Evolutionary conservation across 305 asterid genomes (phyloP).

Genomic region (Solanum chacoense): DNA sequence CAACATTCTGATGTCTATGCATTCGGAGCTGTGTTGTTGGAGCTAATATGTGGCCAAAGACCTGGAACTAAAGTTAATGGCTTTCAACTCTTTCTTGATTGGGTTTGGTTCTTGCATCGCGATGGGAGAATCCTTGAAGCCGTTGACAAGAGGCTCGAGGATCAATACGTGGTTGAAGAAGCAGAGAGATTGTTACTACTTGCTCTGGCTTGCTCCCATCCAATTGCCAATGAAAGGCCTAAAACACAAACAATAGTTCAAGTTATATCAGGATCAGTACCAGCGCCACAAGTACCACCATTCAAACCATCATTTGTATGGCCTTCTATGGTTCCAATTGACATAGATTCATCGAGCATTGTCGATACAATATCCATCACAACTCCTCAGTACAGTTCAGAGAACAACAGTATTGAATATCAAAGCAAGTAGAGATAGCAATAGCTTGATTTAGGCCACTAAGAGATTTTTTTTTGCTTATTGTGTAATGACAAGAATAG

Average conservation of each 20-base stretch:
- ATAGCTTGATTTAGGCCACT: background rate
- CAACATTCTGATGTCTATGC: conserved; percentile 17
- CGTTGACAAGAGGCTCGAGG: conserved; percentile 4
- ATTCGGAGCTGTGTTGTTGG: conserved; percentile 21
- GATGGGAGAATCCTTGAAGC: conserved; percentile 6
- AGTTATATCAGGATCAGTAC: conserved; percentile 9
- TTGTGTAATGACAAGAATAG: background rate
- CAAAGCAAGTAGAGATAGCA: background rate
- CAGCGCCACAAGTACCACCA: conserved; percentile 17
- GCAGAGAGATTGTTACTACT: conserved; percentile 12
- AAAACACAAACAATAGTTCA: conserved; percentile 12
- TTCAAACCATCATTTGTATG: conserved; percentile 24
- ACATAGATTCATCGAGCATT: conserved; percentile 1
- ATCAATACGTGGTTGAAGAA: conserved; percentile 2
- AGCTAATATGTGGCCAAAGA: conserved; percentile 16
- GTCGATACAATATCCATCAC: conserved; percentile 2
- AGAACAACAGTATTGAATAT: background rate
- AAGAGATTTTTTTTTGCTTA: background rate
- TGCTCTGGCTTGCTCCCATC: conserved; percentile 22
- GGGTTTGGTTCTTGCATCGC: conserved; percentile 25
- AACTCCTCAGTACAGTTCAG: conserved; percentile 6
- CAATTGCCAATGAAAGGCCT: conserved; percentile 19
- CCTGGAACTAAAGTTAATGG: conserved; percentile 17
- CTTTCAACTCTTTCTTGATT: conserved; percentile 18
- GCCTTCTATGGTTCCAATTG: conserved; percentile 9